Evolutionary conservation across 2,329 filamentous ascomycete genomes (phyloP).

Genomic region (Colletotrichum sp.): DNA sequence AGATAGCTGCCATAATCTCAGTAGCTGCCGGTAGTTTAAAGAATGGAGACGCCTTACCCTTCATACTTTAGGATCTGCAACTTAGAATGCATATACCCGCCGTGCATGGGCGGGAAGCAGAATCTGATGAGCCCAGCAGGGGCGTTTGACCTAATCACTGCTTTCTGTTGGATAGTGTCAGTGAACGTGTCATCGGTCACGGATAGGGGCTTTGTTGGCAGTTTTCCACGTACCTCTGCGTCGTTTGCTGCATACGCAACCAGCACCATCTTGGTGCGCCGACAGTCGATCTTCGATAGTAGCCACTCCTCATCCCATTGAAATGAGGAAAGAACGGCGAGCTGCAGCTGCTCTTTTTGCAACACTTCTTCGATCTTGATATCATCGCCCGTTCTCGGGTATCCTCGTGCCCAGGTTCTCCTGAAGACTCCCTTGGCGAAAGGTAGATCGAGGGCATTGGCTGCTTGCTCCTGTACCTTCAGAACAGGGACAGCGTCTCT

Average conservation of each 20-base stretch:
- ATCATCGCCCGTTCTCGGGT: slow-evolving; percentile 67
- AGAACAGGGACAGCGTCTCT: not conserved
- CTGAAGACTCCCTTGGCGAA: slow-evolving; percentile 72
- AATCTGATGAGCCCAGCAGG: slow-evolving; percentile 64
- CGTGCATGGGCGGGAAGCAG: slow-evolving; percentile 84
- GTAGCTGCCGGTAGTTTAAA: not conserved
- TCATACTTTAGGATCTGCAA: slow-evolving; percentile 81
- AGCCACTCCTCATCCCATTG: slow-evolving; percentile 87
- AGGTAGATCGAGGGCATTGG: slow-evolving; percentile 31
- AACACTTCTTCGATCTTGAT: slow-evolving; percentile 90
- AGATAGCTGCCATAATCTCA: slow-evolving; percentile 54
- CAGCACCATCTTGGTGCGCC: slow-evolving; percentile 66
- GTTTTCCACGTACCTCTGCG: slow-evolving; percentile 48
- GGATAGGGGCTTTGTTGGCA: not conserved
- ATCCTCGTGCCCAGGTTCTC: slow-evolving; percentile 77
- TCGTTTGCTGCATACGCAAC: slow-evolving; percentile 60
- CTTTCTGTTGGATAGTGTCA: slow-evolving; percentile 41
- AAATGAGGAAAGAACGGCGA: slow-evolving; percentile 86
- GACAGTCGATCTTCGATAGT: slow-evolving; percentile 69
- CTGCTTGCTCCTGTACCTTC: not conserved
- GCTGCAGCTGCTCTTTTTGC: slow-evolving; percentile 72
- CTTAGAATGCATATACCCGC: slow-evolving; percentile 91
- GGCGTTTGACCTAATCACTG: slow-evolving; percentile 52
- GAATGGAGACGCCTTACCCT: not conserved
- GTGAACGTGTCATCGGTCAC: not conserved